phyloP scores from a whole-genome alignment of 148 eudicot genomes.

The Rhododendron henanense region DNA sequence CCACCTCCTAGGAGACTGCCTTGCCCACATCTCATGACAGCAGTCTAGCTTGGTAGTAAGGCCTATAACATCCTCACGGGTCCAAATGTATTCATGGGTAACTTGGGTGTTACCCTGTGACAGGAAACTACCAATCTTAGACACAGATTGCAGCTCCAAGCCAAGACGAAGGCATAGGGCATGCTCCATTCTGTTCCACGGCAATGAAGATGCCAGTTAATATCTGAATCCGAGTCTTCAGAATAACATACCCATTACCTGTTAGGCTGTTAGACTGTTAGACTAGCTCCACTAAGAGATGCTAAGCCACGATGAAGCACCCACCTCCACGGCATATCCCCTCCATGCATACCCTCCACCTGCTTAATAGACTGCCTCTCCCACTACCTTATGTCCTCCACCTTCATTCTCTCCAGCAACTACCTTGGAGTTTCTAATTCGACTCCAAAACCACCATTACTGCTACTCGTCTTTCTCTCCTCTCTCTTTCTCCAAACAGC shows the following conservation, averaged over 20 bases:
- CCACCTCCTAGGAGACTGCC: background rate
- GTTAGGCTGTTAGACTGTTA: background rate
- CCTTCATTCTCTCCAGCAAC: background rate
- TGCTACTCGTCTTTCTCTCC: background rate
- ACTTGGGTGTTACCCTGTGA: background rate
- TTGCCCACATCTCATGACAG: background rate
- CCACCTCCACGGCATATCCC: background rate
- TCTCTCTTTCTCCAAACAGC: background rate
- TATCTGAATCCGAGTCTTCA: background rate
- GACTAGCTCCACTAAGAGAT: background rate
- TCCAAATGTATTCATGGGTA: background rate
- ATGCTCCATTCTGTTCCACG: background rate
- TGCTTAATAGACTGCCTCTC: background rate
- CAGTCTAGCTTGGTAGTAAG: background rate
- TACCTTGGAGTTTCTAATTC: background rate
- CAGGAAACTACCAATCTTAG: background rate
- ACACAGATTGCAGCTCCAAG: background rate
- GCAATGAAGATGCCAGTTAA: background rate
- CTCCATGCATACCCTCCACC: background rate
- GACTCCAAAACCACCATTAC: background rate
- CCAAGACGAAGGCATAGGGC: background rate
- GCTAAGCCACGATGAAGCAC: background rate
- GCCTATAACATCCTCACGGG: background rate
- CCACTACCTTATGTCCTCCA: background rate
- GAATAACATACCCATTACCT: background rate